A percentile compares a stretch with the other conserved stretches of the same genome.
These are phyloP conservation scores for Mariannaea sp. DNA, from an alignment of 2,329 filamentous ascomycete genomes.

Conservation along the genomic window DNA sequence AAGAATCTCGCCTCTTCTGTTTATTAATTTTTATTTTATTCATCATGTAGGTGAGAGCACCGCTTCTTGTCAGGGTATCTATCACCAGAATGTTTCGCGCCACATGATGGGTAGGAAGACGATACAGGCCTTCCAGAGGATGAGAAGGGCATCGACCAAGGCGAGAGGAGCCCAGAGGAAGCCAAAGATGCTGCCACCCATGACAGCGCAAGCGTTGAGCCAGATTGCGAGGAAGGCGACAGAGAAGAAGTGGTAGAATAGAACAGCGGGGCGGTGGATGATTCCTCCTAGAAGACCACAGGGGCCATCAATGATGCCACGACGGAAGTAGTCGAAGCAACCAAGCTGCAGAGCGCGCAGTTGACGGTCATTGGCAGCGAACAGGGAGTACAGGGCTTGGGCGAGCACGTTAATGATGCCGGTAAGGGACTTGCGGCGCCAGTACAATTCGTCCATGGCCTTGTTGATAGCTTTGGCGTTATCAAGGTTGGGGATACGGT, in stretches of 20 bases:
- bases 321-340: constrained; percentile 91
- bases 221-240: constrained; percentile 90
- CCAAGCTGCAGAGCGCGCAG: constrained; percentile 82
- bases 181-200: constrained; percentile 46
- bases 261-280: constrained; percentile 73
- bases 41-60: neutral
- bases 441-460: constrained; percentile 81
- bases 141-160: constrained; percentile 66
- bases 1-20: neutral
- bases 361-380: constrained; percentile 80
- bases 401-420: constrained; percentile 98
- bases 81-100: constrained; percentile 58
- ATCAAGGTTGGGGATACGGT: constrained; percentile 68
- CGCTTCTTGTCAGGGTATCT: neutral
- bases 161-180: constrained; percentile 60
- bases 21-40: neutral
- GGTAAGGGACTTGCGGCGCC: constrained; percentile 79
- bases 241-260: constrained; percentile 92
- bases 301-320: constrained; percentile 76
- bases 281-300: constrained; percentile 82
- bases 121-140: constrained; percentile 79
- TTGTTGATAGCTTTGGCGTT: constrained; percentile 68
- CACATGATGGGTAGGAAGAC: constrained; percentile 85
- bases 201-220: constrained; percentile 53
- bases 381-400: constrained; percentile 88